Evolutionary conservation across 169 alveolate species (phyloP), one percentile per base, ranked within the genome.

Genomic region (Eimeria zaria): DNA sequence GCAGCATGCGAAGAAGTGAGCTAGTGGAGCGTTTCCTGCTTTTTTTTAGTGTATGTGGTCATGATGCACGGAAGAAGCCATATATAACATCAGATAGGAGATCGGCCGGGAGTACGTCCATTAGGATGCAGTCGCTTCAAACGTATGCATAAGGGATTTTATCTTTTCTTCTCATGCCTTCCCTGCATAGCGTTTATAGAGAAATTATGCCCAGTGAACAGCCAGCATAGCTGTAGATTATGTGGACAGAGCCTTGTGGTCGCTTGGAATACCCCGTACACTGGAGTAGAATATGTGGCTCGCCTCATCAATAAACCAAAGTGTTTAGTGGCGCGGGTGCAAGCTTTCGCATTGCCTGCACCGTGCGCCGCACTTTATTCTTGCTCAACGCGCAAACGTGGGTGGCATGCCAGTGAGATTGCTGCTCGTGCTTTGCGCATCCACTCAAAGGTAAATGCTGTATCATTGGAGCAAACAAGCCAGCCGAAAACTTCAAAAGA

Each of bases 261-360:
- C 80, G 48, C 12, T 16, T 30, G 44, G 39, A 69, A 16, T 69
- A 14, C 80, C 48, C 51, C 51, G 51, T 69, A 33, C 27, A 36
- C 80, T 48, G n/a, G 51, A 12, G 51, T 14, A 33, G n/a, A 69
- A 36, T 33, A 2, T 36, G 48, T 69, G 80, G 80, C n/a, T 36
- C 80, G 33, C 80, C 51, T 27, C 48, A 12, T 69, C 80, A 69
- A 30, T 69, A 62, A 62, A 27, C 41, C 73, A 30, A 30, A 69
- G 48, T 69, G 80, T 69, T 69, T 69, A 69, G 7, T 33, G 51
- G 51, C 0, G 48, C 80, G 80, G 33, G 46, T 33, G 80, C 80
- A 69, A 7, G 80, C 51, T 69, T 69, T 69, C 48, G 80, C 12
- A 33, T 14, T 36, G 80, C 46, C 80, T 69, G 80, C 80, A 69